Evolutionary conservation across 352 stramenopile genomes (phyloP).

Genomic region (Phytophthora quininea): DNA sequence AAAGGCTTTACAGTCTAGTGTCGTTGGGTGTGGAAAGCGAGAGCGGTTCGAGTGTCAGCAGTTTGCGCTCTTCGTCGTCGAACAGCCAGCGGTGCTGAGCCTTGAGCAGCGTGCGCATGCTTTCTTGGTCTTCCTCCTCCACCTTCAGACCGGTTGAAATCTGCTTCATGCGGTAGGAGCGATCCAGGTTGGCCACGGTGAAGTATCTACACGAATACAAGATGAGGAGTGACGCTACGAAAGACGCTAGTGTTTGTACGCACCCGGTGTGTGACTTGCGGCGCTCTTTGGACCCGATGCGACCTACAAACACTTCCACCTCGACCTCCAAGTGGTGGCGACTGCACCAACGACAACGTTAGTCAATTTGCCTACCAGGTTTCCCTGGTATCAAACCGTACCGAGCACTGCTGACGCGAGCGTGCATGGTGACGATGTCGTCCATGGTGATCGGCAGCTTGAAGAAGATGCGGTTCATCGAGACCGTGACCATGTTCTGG

Average conservation of each 20-base stretch:
- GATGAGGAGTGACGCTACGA: background rate
- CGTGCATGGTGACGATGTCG: constrained; percentile 73
- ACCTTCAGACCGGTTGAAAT: constrained; percentile 59
- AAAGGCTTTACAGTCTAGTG: constrained; percentile 10
- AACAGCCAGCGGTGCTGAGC: constrained; percentile 76
- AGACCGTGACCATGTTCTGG: constrained; percentile 67
- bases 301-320: constrained; percentile 72
- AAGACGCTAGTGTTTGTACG: background rate
- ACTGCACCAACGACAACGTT: constrained; percentile 22
- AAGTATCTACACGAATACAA: constrained; percentile 46
- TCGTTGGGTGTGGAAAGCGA: constrained; percentile 40
- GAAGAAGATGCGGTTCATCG: constrained; percentile 75
- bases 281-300: constrained; percentile 48
- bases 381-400: constrained; percentile 16
- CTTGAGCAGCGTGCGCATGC: constrained; percentile 72
- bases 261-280: constrained; percentile 69
- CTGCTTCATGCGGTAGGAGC: constrained; percentile 58
- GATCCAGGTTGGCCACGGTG: constrained; percentile 71
- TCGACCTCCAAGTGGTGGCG: constrained; percentile 74
- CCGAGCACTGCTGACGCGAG: constrained; percentile 62
- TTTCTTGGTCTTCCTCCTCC: constrained; percentile 67
- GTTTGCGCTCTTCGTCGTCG: constrained; percentile 66
- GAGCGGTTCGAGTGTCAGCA: constrained; percentile 64
- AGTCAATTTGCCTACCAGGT: background rate
- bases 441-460: constrained; percentile 71